Evolutionary conservation across 352 stramenopile species (phyloP).

Genomic region (Globisporangium nodosum): DNA sequence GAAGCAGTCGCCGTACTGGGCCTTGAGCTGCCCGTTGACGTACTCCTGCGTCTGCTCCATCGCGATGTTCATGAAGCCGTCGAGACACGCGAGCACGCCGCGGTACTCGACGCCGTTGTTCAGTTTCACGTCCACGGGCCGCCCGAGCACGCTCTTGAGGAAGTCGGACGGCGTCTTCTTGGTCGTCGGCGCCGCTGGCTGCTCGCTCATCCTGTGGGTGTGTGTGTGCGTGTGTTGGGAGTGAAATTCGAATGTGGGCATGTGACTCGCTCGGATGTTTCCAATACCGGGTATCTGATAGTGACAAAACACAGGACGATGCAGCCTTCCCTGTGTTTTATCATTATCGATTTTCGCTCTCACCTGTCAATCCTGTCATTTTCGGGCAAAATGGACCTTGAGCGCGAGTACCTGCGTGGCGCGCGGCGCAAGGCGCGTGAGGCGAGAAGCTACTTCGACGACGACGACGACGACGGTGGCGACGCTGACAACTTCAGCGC

Average conservation of each 20-base stretch:
- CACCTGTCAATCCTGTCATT: not conserved
- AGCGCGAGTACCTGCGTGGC: slow-evolving; percentile 54
- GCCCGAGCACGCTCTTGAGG: slow-evolving; percentile 91
- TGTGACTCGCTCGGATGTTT: not conserved
- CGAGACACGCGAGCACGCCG: slow-evolving; percentile 97
- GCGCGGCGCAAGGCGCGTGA: slow-evolving; percentile 46
- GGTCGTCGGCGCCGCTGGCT: slow-evolving; percentile 3
- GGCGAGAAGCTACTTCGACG: slow-evolving; percentile 58
- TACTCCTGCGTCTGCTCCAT: slow-evolving; percentile 99
- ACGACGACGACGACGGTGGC: slow-evolving; percentile 41
- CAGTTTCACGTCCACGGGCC: slow-evolving; percentile 97
- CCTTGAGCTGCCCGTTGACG: slow-evolving; percentile 98
- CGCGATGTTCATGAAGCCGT: slow-evolving; percentile 99
- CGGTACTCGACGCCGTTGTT: slow-evolving; percentile 99
- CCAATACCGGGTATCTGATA: not conserved
- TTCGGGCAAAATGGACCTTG: slow-evolving; percentile 23
- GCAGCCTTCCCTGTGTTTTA: not conserved
- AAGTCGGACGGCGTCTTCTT: slow-evolving; percentile 92
- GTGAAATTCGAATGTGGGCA: not conserved
- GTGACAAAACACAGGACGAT: slow-evolving; percentile 12
- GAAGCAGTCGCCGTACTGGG: slow-evolving; percentile 99
- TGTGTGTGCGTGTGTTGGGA: not conserved
- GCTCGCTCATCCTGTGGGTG: slow-evolving; percentile 10
- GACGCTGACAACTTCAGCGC: not conserved
- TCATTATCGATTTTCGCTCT: not conserved